phyloP scores from a whole-genome alignment of 306 rosid genomes.

The Pyrus pyrifolia region DNA sequence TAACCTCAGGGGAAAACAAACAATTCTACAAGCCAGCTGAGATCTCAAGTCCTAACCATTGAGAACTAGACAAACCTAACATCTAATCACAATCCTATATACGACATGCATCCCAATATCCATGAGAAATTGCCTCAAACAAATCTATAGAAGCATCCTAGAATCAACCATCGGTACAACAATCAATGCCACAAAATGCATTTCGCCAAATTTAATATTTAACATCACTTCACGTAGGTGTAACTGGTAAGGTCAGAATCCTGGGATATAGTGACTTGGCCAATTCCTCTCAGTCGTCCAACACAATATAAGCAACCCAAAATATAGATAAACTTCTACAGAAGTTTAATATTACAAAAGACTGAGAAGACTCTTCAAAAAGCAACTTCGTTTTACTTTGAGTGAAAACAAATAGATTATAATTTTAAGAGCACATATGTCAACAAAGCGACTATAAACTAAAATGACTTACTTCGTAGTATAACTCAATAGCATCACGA shows the following conservation, averaged over 20 bases:
- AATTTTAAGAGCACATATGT: not conserved
- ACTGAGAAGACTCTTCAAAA: not conserved
- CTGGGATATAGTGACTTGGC: not conserved
- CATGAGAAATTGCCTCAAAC: not conserved
- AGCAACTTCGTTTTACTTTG: not conserved
- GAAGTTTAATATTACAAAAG: not conserved
- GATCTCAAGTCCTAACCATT: not conserved
- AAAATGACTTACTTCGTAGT: constrained; percentile 60
- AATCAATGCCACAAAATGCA: not conserved
- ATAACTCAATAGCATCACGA: constrained; percentile 60
- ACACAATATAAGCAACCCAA: not conserved
- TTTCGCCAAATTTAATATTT: not conserved
- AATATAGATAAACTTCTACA: not conserved
- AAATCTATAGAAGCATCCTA: not conserved
- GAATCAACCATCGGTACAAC: not conserved
- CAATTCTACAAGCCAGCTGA: not conserved
- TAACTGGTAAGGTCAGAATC: not conserved
- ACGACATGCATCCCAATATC: not conserved
- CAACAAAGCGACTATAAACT: constrained; percentile 4
- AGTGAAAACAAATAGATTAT: not conserved
- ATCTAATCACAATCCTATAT: not conserved
- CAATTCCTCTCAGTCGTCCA: not conserved
- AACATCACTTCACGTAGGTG: not conserved
- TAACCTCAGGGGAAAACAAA: not conserved
- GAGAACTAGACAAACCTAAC: not conserved